These are phyloP conservation scores for Colletotrichum sp. DNA, from an alignment of 2,329 filamentous ascomycete species.

Conservation along the genomic window DNA sequence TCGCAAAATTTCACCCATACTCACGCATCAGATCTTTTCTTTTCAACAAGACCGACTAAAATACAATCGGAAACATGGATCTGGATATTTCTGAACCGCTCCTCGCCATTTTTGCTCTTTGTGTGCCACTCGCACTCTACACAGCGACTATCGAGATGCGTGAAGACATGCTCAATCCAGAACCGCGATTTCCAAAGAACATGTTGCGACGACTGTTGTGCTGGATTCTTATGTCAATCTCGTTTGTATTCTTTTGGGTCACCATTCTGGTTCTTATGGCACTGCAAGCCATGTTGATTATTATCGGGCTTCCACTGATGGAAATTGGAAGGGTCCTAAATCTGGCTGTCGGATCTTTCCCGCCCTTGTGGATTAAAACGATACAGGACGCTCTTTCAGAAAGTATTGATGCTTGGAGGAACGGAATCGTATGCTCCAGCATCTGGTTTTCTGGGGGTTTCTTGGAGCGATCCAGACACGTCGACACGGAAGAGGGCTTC, in stretches of 20 bases:
- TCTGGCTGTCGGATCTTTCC: neutral
- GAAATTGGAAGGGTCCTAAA: neutral
- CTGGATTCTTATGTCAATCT: neutral
- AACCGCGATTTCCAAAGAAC: neutral
- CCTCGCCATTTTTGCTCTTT: neutral
- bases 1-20: neutral
- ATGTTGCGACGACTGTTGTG: neutral
- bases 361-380: rapidly evolving
- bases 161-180: neutral
- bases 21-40: neutral
- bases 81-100: neutral
- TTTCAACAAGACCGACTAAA: neutral
- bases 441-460: neutral
- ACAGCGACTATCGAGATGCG: neutral
- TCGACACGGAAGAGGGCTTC: neutral
- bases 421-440: neutral
- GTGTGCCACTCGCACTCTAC: neutral
- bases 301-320: neutral
- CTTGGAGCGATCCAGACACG: neutral
- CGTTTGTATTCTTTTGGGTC: neutral
- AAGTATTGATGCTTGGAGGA: neutral
- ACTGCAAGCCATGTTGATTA: neutral
- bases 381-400: neutral
- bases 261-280: neutral
- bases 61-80: neutral